Evolutionary conservation across 1,139 yeast species (phyloP), one percentile per base, ranked within the genome.

Genomic region (Casaregolazyma lundiana): DNA sequence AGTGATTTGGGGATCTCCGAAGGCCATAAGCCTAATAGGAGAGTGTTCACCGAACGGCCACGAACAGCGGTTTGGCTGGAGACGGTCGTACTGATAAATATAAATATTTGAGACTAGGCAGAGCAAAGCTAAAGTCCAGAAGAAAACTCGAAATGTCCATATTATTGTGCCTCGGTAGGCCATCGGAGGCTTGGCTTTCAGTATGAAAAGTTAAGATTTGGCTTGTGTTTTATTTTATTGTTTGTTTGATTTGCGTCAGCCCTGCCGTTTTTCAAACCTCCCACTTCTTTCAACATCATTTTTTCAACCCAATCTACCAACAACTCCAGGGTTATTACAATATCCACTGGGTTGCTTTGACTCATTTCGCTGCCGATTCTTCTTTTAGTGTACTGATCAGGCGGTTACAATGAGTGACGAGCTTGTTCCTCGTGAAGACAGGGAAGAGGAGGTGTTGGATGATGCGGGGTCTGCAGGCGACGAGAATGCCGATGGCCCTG

Each of bases 1-100:
- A 53, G 90, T 84, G 64, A 92, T 89, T 66, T 92, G 98, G 0
- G 98, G 98, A 62, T 92, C 98, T 8, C 97, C 98, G 64, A 89
- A 83, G 2, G 95, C 83, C 56, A 89, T 65, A 37, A 69, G 43
- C 29, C 53, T 53, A 21, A 65, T 49, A 9, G 48, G 50, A n/a
- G 58, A 54, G 8, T 49, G 54, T 1, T 50, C 30, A 4, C 35
- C 29, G 15, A 37, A 20, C 5, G 50, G 50, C 51, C 63, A 60
- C 35, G 57, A 17, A 53, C 68, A 66, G 60, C 61, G 58, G 53
- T 45, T 49, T 44, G 50, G 45, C 26, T 53, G 47, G 19, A 59
- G 35, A 6, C 46, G 46, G 44, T 53, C 53, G 38, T 53, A 58
- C 38, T 54, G 46, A 46, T 53, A 54, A 16, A 55, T 50, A 43